These are phyloP conservation scores for Cyamopsis tetragonoloba DNA, from an alignment of 306 rosid genomes.

Conservation along the genomic window DNA sequence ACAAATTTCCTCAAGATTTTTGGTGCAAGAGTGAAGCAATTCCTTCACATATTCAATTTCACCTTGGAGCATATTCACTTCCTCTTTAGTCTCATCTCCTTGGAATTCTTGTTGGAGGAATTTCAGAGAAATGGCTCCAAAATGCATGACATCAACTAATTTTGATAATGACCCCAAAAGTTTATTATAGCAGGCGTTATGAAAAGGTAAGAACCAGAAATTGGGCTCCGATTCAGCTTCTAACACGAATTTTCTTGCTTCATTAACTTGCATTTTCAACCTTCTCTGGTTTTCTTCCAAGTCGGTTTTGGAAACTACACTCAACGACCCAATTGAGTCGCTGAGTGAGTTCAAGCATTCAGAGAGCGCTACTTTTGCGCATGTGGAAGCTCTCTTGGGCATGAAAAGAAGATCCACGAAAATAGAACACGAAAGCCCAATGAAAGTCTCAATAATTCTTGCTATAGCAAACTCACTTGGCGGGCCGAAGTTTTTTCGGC, in stretches of 20 bases:
- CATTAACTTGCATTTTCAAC: conserved; percentile 31
- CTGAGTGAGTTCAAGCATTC: conserved; percentile 31
- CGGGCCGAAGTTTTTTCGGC: conserved; percentile 51
- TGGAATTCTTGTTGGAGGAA: conserved; percentile 38
- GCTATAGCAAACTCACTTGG: conserved; percentile 64
- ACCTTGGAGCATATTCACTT: conserved; percentile 23
- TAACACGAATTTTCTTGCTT: conserved; percentile 34
- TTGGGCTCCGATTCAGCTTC: conserved; percentile 72
- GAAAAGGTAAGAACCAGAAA: conserved; percentile 66
- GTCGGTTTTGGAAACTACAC: conserved; percentile 3
- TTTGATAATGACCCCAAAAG: conserved; percentile 44
- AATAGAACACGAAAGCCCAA: conserved; percentile 52
- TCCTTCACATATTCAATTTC: conserved; percentile 50
- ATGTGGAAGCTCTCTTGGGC: conserved; percentile 57
- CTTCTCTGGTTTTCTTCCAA: conserved; percentile 27
- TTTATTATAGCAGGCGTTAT: conserved; percentile 37
- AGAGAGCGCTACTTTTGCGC: conserved; percentile 45
- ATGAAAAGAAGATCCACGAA: conserved; percentile 45
- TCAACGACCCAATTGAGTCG: conserved; percentile 38
- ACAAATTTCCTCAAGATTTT: conserved; percentile 28
- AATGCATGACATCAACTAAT: conserved; percentile 39
- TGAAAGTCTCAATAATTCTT: conserved; percentile 57
- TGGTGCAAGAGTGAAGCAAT: conserved; percentile 30
- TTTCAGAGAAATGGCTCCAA: conserved; percentile 38
- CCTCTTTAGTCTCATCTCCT: conserved; percentile 27